Base-by-base conservation (phyloP, 345 rosid species). In the Pseudoturritis turrita region DNA sequence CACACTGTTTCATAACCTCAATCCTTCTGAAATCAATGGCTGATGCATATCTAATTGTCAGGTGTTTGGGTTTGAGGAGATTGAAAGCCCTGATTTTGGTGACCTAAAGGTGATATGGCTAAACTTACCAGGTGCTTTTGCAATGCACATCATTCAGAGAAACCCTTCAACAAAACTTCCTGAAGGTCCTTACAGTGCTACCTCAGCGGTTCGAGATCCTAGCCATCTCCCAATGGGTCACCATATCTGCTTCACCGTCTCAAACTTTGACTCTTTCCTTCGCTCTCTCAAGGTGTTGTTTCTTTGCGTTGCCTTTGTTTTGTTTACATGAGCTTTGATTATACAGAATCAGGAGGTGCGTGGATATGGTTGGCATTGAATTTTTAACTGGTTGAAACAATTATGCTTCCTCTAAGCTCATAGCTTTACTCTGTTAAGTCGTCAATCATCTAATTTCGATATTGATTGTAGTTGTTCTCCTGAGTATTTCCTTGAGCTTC, bases 61-160 rank as follows among this genome's bases (percentile, higher is more conserved):
- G 97, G 55, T 88, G 3, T 85, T 93, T 79, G 97, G 96, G 41
- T 89, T 94, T 50, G 92, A 85, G 81, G 90, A 88, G 83, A 82
- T 88, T 0, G 86, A 89, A 74, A 77, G 69, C 21, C 98, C 97
- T 0, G 71, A 87, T 26, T 88, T 94, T 68, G 95, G 80, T 40
- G 85, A 76, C 19, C 80, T 91, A 59, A 81, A 94, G 81, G 91
- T 88, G 41, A 84, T 88, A 72, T 94, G 98, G 98, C 80, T 91
- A 79, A 84, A 82, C 64, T 74, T 94, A 53, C 81, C 86, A 10
- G 83, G 87, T 39, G 81, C 85, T 18, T 82, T 88, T 76, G 64
- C 82, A 29, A 64, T 94, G 67, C 97, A 94, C 71, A 80, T 94
- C 44, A 91, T 94, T 51, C 95, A 94, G 78, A 79, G 96, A 72